A percentile compares a stretch with the other conserved stretches of the same genome.
These are phyloP conservation scores for Pythium insidiosum DNA, from an alignment of 352 stramenopile genomes.

Conservation along the genomic window DNA sequence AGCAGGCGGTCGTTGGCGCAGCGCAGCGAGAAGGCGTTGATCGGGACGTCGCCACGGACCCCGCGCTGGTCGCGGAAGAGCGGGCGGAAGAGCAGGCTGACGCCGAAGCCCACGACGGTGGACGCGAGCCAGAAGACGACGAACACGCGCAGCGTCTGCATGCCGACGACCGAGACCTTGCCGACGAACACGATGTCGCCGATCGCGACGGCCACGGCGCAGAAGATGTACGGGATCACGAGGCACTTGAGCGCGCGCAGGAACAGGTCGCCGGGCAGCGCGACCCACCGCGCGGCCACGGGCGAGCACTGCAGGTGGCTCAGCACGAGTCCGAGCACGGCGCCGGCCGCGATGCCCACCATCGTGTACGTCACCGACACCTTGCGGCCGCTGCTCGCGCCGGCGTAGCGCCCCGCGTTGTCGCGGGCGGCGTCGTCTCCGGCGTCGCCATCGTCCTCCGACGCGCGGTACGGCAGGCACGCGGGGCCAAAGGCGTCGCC, in stretches of 20 bases:
- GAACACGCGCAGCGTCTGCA: slow-evolving; percentile 62
- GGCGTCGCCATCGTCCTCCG: slow-evolving; percentile 3
- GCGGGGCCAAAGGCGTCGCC: not conserved
- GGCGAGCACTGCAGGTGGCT: slow-evolving; percentile 25
- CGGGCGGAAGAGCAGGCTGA: slow-evolving; percentile 50
- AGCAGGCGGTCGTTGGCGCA: slow-evolving; percentile 38
- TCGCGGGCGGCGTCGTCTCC: not conserved
- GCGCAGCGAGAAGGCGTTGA: slow-evolving; percentile 35
- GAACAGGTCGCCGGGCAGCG: slow-evolving; percentile 69
- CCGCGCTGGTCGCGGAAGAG: slow-evolving; percentile 27
- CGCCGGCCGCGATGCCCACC: slow-evolving; percentile 32
- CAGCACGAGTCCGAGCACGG: slow-evolving; percentile 44
- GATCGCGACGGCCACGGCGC: slow-evolving; percentile 63
- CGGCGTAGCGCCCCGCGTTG: slow-evolving; percentile 21
- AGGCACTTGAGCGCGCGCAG: slow-evolving; percentile 65
- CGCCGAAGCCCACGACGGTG: slow-evolving; percentile 32
- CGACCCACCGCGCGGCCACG: slow-evolving; percentile 38
- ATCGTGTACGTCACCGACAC: slow-evolving; percentile 50
- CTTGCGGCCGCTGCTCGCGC: slow-evolving; percentile 26
- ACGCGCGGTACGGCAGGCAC: slow-evolving; percentile 12
- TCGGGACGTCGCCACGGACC: not conserved
- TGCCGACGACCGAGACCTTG: slow-evolving; percentile 58
- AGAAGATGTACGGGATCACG: slow-evolving; percentile 81
- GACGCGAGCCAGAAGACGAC: slow-evolving; percentile 41
- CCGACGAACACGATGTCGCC: slow-evolving; percentile 70